Conservation (phyloP, 768 basidiomycete species). For the Tephrocybe rancida region DNA sequence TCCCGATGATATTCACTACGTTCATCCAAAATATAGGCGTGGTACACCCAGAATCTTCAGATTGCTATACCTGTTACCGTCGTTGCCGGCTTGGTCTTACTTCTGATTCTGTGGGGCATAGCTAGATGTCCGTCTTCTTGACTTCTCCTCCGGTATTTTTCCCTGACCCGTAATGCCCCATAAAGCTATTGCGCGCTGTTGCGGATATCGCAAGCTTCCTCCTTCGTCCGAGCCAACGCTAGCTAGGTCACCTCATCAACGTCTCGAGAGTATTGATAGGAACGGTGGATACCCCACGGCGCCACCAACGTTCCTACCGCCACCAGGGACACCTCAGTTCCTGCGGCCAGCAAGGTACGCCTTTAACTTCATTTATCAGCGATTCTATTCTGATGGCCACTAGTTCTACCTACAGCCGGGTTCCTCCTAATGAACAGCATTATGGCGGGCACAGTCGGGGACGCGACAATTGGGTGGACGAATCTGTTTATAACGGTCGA, state of each 20-base stretch:
- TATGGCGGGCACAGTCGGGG: slow-evolving; percentile 16
- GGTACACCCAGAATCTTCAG: slow-evolving; percentile 77
- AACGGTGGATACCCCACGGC: slow-evolving; percentile 18
- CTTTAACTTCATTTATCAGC: slow-evolving; percentile 9
- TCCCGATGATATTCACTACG: slow-evolving; percentile 6
- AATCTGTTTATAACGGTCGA: slow-evolving; percentile 41
- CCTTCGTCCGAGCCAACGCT: slow-evolving; percentile 11
- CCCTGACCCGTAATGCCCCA: background rate
- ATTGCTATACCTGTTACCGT: slow-evolving; percentile 81
- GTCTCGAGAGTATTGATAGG: slow-evolving; percentile 23
- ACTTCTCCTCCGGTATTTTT: background rate
- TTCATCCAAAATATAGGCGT: slow-evolving; percentile 52
- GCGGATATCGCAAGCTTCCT: slow-evolving; percentile 23
- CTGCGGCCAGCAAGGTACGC: slow-evolving; percentile 20
- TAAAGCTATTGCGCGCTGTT: slow-evolving; percentile 38
- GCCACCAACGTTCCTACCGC: slow-evolving; percentile 13
- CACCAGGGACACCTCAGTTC: slow-evolving; percentile 16
- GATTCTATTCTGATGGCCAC: background rate
- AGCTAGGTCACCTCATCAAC: slow-evolving; percentile 17
- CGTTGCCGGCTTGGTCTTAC: slow-evolving; percentile 62
- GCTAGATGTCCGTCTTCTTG: slow-evolving; percentile 38
- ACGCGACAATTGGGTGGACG: slow-evolving; percentile 48
- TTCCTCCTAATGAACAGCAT: slow-evolving; percentile 29
- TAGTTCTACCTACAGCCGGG: slow-evolving; percentile 23
- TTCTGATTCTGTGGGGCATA: slow-evolving; percentile 58